A percentile compares a stretch with the other conserved stretches of the same genome.
Conservation (phyloP, 225 moss, liverwort and hornwort species). For the Takakia lepidozioides region DNA sequence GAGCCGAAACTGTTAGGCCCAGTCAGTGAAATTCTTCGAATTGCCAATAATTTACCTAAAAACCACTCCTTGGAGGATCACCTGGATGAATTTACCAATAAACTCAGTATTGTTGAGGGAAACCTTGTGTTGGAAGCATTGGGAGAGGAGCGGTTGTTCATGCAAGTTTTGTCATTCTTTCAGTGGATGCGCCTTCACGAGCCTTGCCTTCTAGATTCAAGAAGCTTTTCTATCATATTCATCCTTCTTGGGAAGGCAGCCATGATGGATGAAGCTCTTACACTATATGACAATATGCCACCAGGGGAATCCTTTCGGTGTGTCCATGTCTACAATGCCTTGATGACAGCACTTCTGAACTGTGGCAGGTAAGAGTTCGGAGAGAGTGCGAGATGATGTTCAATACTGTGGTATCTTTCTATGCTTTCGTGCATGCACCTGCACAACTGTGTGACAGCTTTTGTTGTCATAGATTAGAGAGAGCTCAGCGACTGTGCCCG, state of each 20-base stretch:
- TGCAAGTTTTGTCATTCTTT: slow-evolving; percentile 70
- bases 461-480: no score
- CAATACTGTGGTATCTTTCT: no score
- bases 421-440: no score
- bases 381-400: no score
- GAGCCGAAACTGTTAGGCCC: slow-evolving; percentile 14
- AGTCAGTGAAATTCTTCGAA: slow-evolving; percentile 39
- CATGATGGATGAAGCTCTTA: slow-evolving; percentile 67
- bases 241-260: slow-evolving; percentile 46
- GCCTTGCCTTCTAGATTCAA: slow-evolving; percentile 62
- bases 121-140: slow-evolving; percentile 59
- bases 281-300: slow-evolving; percentile 57
- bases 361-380: slow-evolving; percentile 57
- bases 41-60: slow-evolving; percentile 48
- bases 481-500: no score
- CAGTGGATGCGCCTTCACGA: slow-evolving; percentile 88
- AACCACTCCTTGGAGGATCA: slow-evolving; percentile 57
- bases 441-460: no score
- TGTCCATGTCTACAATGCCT: slow-evolving; percentile 76
- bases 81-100: slow-evolving; percentile 40
- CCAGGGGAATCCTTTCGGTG: slow-evolving; percentile 46
- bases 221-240: slow-evolving; percentile 75
- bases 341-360: slow-evolving; percentile 61
- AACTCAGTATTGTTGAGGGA: slow-evolving; percentile 42
- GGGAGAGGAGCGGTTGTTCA: slow-evolving; percentile 44